Evolutionary conservation across 768 basidiomycete genomes (phyloP).

Genomic region (Lactifluus rugatus): DNA sequence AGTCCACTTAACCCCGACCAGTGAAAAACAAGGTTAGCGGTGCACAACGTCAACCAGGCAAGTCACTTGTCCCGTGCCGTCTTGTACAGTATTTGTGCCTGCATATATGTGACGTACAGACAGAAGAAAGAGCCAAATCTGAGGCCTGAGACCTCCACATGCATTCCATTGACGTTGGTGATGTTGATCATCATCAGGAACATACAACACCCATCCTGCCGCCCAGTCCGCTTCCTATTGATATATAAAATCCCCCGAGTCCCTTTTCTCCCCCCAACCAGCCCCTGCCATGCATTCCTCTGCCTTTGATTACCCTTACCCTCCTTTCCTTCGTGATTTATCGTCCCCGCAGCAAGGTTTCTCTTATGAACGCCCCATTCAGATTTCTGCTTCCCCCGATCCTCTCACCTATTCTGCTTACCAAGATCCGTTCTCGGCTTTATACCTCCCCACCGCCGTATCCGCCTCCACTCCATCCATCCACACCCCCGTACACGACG

Average conservation of each 20-base stretch:
- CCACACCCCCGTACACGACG: constrained; percentile 6
- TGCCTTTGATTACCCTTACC: background rate
- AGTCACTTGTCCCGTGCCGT: too few relatives aligned
- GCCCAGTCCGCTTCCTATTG: background rate
- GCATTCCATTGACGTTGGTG: background rate
- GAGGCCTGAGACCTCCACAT: background rate
- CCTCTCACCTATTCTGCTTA: background rate
- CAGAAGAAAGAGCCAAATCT: background rate
- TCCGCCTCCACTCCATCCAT: background rate
- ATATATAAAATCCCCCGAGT: background rate
- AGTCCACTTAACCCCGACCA: background rate
- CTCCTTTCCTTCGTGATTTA: background rate
- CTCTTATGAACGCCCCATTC: background rate
- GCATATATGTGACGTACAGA: background rate
- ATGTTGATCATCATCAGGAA: background rate
- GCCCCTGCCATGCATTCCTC: background rate
- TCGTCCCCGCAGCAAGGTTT: background rate
- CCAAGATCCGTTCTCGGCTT: background rate
- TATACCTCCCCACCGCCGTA: background rate
- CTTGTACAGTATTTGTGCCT: background rate
- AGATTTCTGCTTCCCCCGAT: background rate
- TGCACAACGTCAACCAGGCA: too few relatives aligned
- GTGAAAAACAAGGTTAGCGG: too few relatives aligned
- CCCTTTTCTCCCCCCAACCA: background rate
- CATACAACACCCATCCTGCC: background rate